These are phyloP conservation scores for Cryptosporidium andersoni DNA, from an alignment of 169 alveolate genomes.

Conservation along the genomic window DNA sequence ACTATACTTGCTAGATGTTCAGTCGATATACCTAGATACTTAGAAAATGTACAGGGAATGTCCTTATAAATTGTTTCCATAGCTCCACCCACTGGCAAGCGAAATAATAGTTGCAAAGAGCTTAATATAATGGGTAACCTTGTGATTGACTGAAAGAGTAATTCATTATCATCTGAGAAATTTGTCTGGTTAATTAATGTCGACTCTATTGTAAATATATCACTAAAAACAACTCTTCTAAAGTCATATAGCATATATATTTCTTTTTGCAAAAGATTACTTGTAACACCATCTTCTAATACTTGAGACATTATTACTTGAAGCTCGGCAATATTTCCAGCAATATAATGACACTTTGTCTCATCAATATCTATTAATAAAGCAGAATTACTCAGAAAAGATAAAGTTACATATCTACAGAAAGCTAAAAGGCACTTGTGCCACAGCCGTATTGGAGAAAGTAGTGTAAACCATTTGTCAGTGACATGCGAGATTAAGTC, in stretches of 20 bases:
- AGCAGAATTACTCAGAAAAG: constrained; percentile 33
- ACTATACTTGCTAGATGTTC: too few relatives aligned
- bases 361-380: constrained; percentile 14
- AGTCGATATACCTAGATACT: too few relatives aligned
- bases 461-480: constrained; percentile 35
- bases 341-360: constrained; percentile 34
- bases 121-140: background rate
- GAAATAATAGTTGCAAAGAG: too few relatives aligned
- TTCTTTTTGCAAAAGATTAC: constrained; percentile 5
- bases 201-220: constrained; percentile 10
- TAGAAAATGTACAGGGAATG: too few relatives aligned
- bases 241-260: constrained; percentile 50
- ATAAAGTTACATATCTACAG: constrained; percentile 23
- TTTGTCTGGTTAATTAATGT: background rate
- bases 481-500: background rate
- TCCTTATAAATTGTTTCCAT: too few relatives aligned
- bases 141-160: constrained; percentile 13
- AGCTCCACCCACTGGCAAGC: too few relatives aligned
- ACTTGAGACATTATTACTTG: constrained; percentile 52
- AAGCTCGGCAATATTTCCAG: constrained; percentile 32
- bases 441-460: constrained; percentile 15
- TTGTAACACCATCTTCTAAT: background rate
- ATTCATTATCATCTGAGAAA: constrained; percentile 5
- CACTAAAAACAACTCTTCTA: constrained; percentile 64
- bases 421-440: constrained; percentile 26